Percentiles rank a stretch among this genome's conserved stretches.
phyloP scores from a whole-genome alignment of 768 basidiomycete species.

The Fistulinella prunicolor region DNA sequence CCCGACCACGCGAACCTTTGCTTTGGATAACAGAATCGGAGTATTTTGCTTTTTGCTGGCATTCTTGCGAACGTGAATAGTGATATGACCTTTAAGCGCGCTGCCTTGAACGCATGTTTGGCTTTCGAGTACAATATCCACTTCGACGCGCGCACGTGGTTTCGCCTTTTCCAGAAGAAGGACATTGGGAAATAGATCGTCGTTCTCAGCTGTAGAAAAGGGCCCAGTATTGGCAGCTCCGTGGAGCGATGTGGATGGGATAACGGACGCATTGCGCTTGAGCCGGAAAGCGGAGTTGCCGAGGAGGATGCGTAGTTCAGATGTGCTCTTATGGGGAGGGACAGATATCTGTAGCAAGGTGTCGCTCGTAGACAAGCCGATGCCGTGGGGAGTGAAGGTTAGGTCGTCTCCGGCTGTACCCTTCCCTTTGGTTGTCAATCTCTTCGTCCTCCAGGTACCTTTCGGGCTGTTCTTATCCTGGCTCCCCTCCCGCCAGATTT shows the following conservation, averaged over 20 bases:
- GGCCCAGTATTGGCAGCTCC: slow-evolving; percentile 7
- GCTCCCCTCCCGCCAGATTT: slow-evolving; percentile 21
- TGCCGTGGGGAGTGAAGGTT: slow-evolving; percentile 8
- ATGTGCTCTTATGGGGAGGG: slow-evolving; percentile 46
- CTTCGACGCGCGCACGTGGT: slow-evolving; percentile 69
- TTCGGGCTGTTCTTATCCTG: slow-evolving; percentile 6
- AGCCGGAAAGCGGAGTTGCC: slow-evolving; percentile 59
- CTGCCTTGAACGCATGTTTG: slow-evolving; percentile 80
- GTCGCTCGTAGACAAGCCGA: slow-evolving; percentile 42
- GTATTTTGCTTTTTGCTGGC: slow-evolving; percentile 48
- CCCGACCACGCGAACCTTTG: slow-evolving; percentile 79
- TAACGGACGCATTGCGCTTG: slow-evolving; percentile 49
- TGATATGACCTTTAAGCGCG: slow-evolving; percentile 64
- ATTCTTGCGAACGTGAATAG: slow-evolving; percentile 58
- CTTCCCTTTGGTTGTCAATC: slow-evolving; percentile 6
- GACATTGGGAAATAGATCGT: slow-evolving; percentile 19
- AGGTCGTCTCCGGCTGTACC: slow-evolving; percentile 5
- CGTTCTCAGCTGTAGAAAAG: slow-evolving; percentile 1
- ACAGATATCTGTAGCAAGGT: slow-evolving; percentile 55
- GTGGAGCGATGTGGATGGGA: slow-evolving; percentile 25
- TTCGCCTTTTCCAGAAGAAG: slow-evolving; percentile 70
- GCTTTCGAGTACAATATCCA: slow-evolving; percentile 77
- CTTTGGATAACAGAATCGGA: slow-evolving; percentile 63
- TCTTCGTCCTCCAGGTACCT: slow-evolving; percentile 16
- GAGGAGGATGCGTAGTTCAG: slow-evolving; percentile 59